Evolutionary conservation across 495 filamentous ascomycete genomes (phyloP).

Genomic region (Echria macrotheca): DNA sequence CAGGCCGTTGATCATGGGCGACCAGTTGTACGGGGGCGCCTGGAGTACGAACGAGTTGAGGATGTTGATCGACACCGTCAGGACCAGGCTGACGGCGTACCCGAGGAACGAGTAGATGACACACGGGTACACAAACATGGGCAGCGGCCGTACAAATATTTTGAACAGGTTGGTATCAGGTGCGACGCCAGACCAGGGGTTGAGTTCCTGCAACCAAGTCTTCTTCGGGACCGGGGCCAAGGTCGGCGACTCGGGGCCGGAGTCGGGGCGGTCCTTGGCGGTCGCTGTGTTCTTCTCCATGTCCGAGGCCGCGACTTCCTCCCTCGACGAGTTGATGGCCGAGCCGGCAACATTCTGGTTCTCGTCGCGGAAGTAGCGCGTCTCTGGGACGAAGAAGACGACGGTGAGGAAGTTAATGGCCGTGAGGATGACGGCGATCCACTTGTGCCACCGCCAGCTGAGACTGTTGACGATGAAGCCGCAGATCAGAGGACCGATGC

Average conservation of each 20-base stretch:
- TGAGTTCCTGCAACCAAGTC: conserved; percentile 23
- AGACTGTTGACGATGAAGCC: conserved; percentile 33
- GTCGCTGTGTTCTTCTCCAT: too few species aligned
- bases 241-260: neutral
- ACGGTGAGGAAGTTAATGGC: conserved; percentile 30
- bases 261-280: neutral
- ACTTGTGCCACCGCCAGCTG: conserved; percentile 38
- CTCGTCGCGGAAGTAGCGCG: conserved; percentile 31
- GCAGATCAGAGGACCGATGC: conserved; percentile 36
- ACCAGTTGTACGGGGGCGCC: conserved; percentile 59
- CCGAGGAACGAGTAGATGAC: conserved; percentile 38
- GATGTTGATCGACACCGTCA: conserved; percentile 57
- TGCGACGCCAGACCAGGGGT: conserved; percentile 22
- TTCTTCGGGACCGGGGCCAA: conserved; percentile 16
- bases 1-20: conserved; percentile 50
- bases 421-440: conserved; percentile 29
- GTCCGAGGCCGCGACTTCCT: conserved; percentile 4
- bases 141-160: conserved; percentile 33
- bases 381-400: conserved; percentile 36
- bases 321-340: neutral
- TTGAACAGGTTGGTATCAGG: conserved; percentile 22
- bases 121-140: conserved; percentile 37
- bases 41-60: conserved; percentile 61
- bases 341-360: conserved; percentile 6
- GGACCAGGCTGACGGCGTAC: conserved; percentile 44